Base-by-base conservation (phyloP, 2,329 filamentous ascomycete species). In the Stachybotrys chartarum region DNA sequence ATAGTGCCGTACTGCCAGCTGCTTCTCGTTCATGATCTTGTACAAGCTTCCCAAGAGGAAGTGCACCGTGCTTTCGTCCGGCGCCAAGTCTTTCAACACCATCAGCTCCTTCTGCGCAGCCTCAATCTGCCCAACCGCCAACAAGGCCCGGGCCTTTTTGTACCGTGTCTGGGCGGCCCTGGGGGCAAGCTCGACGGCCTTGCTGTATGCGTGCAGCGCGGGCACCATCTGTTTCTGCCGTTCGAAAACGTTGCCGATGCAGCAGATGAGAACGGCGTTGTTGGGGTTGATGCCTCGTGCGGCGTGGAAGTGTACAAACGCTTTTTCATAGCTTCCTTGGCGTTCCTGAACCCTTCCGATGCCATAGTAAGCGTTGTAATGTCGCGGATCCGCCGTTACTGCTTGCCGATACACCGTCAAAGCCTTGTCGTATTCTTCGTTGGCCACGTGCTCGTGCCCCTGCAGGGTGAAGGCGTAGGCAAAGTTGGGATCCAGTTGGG, bases 361-460 rank as follows among this genome's bases (percentile, higher is more conserved):
- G 61, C 94, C 94, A 69, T 97, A 99, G 83, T 95, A 97, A n/a
- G 93, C 94, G 67, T 97, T 96, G 76, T 97, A 99, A 68, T 97
- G 93, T 18, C 93, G 85, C 55, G 83, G 85, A 66, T 99, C 92
- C 1, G 90, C 91, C 49, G 86, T 83, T 61, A 99, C 89, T 1
- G 91, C 92, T 54, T 87, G 84, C 39, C 95, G 85, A 70, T 97
- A 99, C 2, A 91, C 87, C 45, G 86, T 84, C 49, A 96, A 81
- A 0, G 94, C 94, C 69, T 96, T 96, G 68, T 97, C 93, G 66
- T 94, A 97, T 70, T 99, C 95, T 71, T 99, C 95, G 62, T 97
- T 97, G 42, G 90, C 84, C 49, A 97, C 87, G 68, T 96, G 91
- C 68, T 99, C 94, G 69, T 99, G 94, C 1, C 94, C 94, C 69